A percentile compares a stretch with the other conserved stretches of the same genome.
phyloP scores from a whole-genome alignment of 1,284 basidiomycete genomes.

The Mycena citricolor region DNA sequence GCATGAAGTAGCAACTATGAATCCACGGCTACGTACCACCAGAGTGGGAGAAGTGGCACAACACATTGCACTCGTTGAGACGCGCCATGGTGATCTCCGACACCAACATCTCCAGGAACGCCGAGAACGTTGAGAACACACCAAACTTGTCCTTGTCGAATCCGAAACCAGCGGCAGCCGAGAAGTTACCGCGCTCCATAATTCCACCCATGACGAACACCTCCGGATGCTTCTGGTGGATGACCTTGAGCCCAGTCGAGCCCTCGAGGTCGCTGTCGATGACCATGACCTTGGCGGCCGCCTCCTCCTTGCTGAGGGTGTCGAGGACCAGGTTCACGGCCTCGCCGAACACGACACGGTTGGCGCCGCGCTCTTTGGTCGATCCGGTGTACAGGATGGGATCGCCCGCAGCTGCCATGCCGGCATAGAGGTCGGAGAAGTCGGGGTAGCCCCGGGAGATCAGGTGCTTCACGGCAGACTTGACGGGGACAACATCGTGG shows the following conservation, averaged over 20 bases:
- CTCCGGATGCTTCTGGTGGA: constrained; percentile 85
- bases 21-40: constrained; percentile 52
- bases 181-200: constrained; percentile 82
- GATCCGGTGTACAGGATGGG: constrained; percentile 68
- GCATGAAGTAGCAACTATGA: constrained; percentile 4
- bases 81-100: constrained; percentile 90
- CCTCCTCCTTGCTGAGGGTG: constrained; percentile 70
- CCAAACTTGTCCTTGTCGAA: constrained; percentile 74
- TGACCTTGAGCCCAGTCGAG: constrained; percentile 81
- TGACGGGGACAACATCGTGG: constrained; percentile 82
- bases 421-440: constrained; percentile 55
- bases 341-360: constrained; percentile 80
- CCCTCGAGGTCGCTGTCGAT: constrained; percentile 88
- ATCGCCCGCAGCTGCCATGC: constrained; percentile 59
- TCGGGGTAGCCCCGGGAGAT: constrained; percentile 60
- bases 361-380: constrained; percentile 72
- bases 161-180: constrained; percentile 84
- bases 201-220: constrained; percentile 83
- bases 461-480: constrained; percentile 74
- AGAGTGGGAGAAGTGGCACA: constrained; percentile 85
- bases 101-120: constrained; percentile 85
- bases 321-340: constrained; percentile 79
- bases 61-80: constrained; percentile 81
- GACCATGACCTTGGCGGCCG: constrained; percentile 77
- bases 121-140: constrained; percentile 85